Evolutionary conservation across 768 basidiomycete species (phyloP).

Genomic region (Lanmaoa rubissima): DNA sequence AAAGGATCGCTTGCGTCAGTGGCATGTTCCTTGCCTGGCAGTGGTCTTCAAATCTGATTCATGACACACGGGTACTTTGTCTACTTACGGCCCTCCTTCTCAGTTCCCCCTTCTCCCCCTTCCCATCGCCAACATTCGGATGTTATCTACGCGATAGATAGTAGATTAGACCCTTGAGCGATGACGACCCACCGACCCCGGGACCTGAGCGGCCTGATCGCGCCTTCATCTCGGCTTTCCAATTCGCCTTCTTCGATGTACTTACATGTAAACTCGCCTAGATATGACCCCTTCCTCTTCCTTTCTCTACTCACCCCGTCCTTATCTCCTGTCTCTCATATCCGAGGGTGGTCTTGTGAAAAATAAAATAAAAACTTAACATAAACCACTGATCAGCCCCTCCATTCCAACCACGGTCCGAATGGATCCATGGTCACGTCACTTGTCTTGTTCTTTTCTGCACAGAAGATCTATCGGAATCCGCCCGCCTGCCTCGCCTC

Average conservation of each 20-base stretch:
- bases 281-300: neutral
- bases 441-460: neutral
- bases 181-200: neutral
- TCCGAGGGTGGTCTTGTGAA: neutral
- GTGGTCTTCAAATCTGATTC: neutral
- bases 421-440: neutral
- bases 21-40: neutral
- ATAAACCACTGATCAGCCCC: neutral
- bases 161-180: neutral
- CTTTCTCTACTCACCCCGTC: neutral
- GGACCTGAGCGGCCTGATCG: neutral
- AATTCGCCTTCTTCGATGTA: neutral
- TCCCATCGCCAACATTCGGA: neutral
- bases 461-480: constrained; percentile 14
- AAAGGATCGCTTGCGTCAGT: constrained; percentile 16
- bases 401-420: neutral
- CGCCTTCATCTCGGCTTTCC: neutral
- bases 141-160: neutral
- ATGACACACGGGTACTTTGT: constrained; percentile 8
- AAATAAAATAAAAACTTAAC: neutral
- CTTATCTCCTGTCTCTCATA: neutral
- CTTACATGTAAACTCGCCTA: neutral
- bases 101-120: neutral
- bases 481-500: neutral
- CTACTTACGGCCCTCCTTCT: constrained; percentile 1